A percentile compares a stretch with the other conserved stretches of the same genome.
Conservation (phyloP, 78 protist species). For the Dictyostelium brefeldianum region DNA sequence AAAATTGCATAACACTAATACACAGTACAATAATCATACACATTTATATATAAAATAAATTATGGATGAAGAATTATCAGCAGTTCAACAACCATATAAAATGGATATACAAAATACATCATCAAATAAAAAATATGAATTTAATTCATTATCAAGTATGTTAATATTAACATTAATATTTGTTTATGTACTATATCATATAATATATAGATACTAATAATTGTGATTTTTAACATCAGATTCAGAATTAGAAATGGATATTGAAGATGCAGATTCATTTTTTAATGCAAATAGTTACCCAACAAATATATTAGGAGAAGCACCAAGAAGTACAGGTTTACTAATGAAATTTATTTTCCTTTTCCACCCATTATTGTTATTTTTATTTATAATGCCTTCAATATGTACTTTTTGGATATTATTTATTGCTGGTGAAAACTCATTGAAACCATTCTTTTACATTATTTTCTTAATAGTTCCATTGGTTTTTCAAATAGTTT, state of each 20-base stretch:
- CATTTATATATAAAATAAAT: no score
- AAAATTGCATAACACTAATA: no score
- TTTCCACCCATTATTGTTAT: conserved; percentile 55
- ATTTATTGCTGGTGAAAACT: conserved; percentile 48
- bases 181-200: no score
- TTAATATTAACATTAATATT: background rate
- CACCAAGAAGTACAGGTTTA: conserved; percentile 64
- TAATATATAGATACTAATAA: no score
- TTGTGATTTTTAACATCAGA: no score
- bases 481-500: conserved; percentile 41
- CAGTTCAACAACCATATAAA: background rate
- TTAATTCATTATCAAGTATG: background rate
- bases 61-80: background rate
- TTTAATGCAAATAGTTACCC: background rate
- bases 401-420: conserved; percentile 65
- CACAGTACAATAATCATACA: no score
- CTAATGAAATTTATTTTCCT: conserved; percentile 69
- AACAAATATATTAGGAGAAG: conserved; percentile 19
- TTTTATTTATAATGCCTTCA: conserved; percentile 46
- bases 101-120: background rate
- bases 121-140: background rate
- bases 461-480: conserved; percentile 51
- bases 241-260: conserved; percentile 14
- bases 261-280: conserved; percentile 19
- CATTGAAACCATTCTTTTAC: conserved; percentile 60